Percentiles rank a stretch among this genome's conserved stretches.
Evolutionary conservation across 345 rosid species (phyloP).

Genomic region (Psidium friedrichsthalianum): DNA sequence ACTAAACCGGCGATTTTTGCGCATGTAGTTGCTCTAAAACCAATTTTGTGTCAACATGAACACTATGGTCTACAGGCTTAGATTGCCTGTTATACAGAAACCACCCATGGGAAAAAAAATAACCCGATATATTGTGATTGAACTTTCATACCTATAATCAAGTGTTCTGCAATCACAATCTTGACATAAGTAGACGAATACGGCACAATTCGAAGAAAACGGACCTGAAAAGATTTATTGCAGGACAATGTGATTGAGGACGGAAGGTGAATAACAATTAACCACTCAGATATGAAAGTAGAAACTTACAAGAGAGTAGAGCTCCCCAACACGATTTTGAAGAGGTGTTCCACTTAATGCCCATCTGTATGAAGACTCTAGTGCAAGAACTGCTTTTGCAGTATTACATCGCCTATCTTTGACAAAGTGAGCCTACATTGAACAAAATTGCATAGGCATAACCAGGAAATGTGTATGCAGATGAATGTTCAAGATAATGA

Average conservation of each 20-base stretch:
- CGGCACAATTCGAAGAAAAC: constrained; percentile 76
- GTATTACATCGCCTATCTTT: constrained; percentile 91
- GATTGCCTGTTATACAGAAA: not conserved
- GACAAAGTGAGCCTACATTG: constrained; percentile 66
- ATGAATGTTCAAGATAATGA: not conserved
- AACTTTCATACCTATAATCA: constrained; percentile 55
- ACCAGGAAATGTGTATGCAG: not conserved
- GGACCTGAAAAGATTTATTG: constrained; percentile 47
- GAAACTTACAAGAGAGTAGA: constrained; percentile 78
- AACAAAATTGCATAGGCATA: not conserved
- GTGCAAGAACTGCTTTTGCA: constrained; percentile 80
- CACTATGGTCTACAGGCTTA: not conserved
- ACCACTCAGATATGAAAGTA: not conserved
- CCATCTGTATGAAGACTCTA: constrained; percentile 81
- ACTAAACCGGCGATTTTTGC: not conserved
- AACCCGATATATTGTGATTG: not conserved
- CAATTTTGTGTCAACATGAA: not conserved
- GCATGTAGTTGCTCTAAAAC: not conserved
- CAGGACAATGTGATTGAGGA: constrained; percentile 5
- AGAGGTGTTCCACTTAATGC: constrained; percentile 98
- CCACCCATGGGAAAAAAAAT: not conserved
- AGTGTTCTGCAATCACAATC: constrained; percentile 89
- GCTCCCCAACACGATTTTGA: constrained; percentile 97
- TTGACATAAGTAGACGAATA: constrained; percentile 90
- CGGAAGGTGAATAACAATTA: constrained; percentile 1